Evolutionary conservation across 495 filamentous ascomycete genomes (phyloP).

Genomic region (Lepraria neglecta): DNA sequence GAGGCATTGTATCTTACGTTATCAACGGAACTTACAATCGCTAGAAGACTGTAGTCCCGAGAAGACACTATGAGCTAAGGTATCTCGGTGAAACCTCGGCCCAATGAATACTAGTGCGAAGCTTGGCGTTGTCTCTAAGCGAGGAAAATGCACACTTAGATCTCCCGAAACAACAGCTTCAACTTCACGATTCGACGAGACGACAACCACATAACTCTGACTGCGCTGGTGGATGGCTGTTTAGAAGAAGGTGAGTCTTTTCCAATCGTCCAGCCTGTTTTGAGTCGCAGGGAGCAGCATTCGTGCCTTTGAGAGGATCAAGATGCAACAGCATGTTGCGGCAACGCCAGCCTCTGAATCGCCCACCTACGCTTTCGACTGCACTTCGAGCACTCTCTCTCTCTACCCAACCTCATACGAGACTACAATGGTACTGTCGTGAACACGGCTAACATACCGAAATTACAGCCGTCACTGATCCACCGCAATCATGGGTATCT

Average conservation of each 20-base stretch:
- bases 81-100: no score
- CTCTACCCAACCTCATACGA: no score
- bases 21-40: no score
- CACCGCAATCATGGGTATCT: slow-evolving; percentile 94
- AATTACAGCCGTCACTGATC: slow-evolving; percentile 44
- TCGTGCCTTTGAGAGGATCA: not conserved
- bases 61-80: no score
- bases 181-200: slow-evolving; percentile 10
- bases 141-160: not conserved
- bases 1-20: no score
- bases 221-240: slow-evolving; percentile 24
- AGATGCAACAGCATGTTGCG: not conserved
- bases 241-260: slow-evolving; percentile 20
- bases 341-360: not conserved
- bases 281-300: not conserved
- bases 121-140: no score
- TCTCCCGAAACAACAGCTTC: slow-evolving; percentile 3
- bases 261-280: not conserved
- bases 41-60: no score
- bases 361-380: not conserved
- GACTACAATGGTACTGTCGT: no score
- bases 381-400: no score
- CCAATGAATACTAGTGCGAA: no score
- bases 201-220: slow-evolving; percentile 11
- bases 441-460: not conserved